Base-by-base conservation (phyloP, 805 yeast species). In the Kluyveromyces wickerhamii region DNA sequence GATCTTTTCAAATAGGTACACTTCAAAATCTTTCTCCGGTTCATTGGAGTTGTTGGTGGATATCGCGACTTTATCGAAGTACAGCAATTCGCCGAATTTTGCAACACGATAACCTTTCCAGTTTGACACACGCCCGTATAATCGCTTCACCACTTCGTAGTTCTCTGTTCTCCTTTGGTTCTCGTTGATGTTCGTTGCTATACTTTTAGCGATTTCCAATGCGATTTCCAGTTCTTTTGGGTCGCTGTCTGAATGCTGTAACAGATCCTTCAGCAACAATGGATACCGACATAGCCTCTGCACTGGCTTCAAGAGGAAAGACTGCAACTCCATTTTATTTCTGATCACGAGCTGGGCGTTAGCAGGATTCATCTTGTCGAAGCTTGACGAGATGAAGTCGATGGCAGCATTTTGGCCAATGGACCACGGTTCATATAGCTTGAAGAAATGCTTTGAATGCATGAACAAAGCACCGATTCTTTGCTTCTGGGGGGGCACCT, bases 241-340 rank as follows among this genome's bases (percentile, higher is more conserved):
- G 56, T 53, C 23, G 76, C 25, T 79, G 8, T 86, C 72, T 13
- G 18, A 25, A 32, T 67, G 55, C 53, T 85, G 86, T 33, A 84
- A 56, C 35, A 92, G 66, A 52, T 85, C 92, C 48, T 72, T 76
- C 34, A 92, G 61, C 32, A 92, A 66, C 34, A 92, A 62, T 2
- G 97, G 98, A 58, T 92, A 92, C 56, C 88, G 85, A 67, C 96
- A 85, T n/a, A 92, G 69, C 43, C 99, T 72, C 64, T 92, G 99
- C 24, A 92, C 85, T 0, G 99, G 99, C 57, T 89, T 92, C 47
- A 92, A 74, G 27, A 92, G 67, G 58, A 84, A 84, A 33, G 89
- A 78, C 54, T 84, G 97, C 35, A 92, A 67, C 57, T 89, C 98
- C 52, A 87, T 78, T 27, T 85, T 81, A 18, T 92, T 89, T 44